Evolutionary conservation across 495 filamentous ascomycete genomes (phyloP), one percentile per base, ranked within the genome.

Genomic region (Monascus purpureus): DNA sequence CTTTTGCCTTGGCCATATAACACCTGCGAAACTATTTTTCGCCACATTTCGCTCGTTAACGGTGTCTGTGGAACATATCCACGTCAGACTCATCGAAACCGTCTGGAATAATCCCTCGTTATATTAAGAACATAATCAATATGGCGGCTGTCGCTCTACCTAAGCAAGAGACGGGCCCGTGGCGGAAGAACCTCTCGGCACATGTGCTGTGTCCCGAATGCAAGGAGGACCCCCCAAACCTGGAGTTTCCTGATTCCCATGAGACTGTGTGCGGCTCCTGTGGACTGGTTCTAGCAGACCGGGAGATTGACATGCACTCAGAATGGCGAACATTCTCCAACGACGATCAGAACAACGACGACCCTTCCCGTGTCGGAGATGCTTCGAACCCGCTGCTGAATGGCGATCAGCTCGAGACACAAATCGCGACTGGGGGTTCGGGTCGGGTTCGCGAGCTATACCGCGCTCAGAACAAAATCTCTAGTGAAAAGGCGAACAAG

Each of bases 241-340:
- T 96, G n/a, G 90, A 95, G 51, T 90, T 95, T 46, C 87, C 83
- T 45, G 78, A 85, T 3, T 78, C 74, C 8, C 90, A 93, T 29
- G 87, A 96, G 54, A 82, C 86, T 45, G 84, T 96, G 29, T 97
- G 90, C 53, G 80, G 65, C 11, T 82, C 79, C 13, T 97, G 90
- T 44, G 90, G 90, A 14, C 57, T 94, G n/a, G 90, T 97, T 8
- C 65, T 96, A 20, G 77, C 77, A 31, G 82, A 88, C 49, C 79
- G 85, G 37, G 82, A 90, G 44, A 83, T 97, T 33, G 90, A 96
- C 45, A 85, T 84, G 38, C 78, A 92, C 31, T 93, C 85, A 31
- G 90, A 97, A 62, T 97, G 90, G 90, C 83, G 90, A 45, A 97
- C 92, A 6, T 97, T 97, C 56, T 80, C 83, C 37, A 95, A 94